Evolutionary conservation across 2,329 filamentous ascomycete genomes (phyloP).

Genomic region (Aureobasidium sp.): DNA sequence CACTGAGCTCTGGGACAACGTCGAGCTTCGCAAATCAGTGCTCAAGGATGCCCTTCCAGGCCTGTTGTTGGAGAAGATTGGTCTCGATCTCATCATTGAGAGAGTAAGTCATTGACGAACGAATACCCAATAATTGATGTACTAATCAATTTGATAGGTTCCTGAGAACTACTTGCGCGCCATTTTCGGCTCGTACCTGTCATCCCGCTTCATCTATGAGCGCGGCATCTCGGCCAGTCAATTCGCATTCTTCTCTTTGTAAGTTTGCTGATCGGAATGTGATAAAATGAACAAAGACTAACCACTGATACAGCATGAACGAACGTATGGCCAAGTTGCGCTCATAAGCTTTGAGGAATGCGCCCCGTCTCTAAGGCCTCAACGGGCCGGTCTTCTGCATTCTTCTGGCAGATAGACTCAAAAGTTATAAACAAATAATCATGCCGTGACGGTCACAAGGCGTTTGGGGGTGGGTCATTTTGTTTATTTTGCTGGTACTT

Average conservation of each 20-base stretch:
- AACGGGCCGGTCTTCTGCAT: neutral
- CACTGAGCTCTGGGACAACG: slow-evolving; percentile 84
- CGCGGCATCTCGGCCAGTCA: slow-evolving; percentile 89
- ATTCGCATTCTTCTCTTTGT: slow-evolving; percentile 74
- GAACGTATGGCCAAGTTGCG: slow-evolving; percentile 38
- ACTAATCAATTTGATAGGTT: slow-evolving; percentile 43
- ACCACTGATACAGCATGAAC: slow-evolving; percentile 33
- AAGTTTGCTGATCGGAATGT: slow-evolving; percentile 7
- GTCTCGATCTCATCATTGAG: slow-evolving; percentile 76
- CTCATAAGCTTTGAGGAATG: slow-evolving; percentile 1
- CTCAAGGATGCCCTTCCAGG: slow-evolving; percentile 79
- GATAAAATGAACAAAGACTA: neutral
- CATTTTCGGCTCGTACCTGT: slow-evolving; percentile 94
- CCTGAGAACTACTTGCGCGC: slow-evolving; percentile 87
- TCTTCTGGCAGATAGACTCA: slow-evolving; percentile 3
- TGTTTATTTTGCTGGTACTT: neutral
- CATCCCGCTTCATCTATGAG: slow-evolving; percentile 92
- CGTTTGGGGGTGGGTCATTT: slow-evolving; percentile 1
- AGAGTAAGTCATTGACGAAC: slow-evolving; percentile 49
- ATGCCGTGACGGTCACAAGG: slow-evolving; percentile 4
- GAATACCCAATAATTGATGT: neutral
- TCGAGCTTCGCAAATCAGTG: slow-evolving; percentile 68
- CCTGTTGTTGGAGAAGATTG: slow-evolving; percentile 80
- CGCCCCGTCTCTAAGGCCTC: neutral
- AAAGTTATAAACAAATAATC: slow-evolving; percentile 15